These are phyloP conservation scores for Ceratobasidium sp. DNA, from an alignment of 1,284 basidiomycete genomes.

Conservation along the genomic window DNA sequence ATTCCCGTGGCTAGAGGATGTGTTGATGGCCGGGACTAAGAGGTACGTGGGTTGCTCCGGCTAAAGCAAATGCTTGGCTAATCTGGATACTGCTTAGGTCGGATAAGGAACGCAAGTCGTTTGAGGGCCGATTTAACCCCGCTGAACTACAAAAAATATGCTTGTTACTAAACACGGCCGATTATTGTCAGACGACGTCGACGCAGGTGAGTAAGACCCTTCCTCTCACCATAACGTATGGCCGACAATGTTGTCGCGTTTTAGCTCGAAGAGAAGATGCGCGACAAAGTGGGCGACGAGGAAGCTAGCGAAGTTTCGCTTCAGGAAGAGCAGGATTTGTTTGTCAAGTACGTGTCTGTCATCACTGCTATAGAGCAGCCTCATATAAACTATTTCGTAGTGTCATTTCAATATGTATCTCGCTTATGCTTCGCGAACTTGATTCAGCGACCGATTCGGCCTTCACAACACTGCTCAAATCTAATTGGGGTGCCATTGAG, in stretches of 20 bases:
- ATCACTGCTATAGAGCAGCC: constrained; percentile 7
- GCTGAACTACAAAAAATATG: constrained; percentile 85
- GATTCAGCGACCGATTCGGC: constrained; percentile 84
- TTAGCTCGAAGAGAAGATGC: constrained; percentile 71
- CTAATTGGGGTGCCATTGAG: constrained; percentile 80
- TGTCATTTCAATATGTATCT: constrained; percentile 85
- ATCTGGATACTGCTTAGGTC: constrained; percentile 42
- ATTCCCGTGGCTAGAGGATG: constrained; percentile 73
- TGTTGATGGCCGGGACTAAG: constrained; percentile 80
- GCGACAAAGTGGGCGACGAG: constrained; percentile 93
- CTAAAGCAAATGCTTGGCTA: background rate
- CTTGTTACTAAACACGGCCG: constrained; percentile 94
- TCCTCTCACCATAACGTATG: constrained; percentile 7
- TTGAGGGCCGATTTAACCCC: constrained; percentile 81
- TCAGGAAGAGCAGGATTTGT: constrained; percentile 88
- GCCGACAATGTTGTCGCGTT: constrained; percentile 31
- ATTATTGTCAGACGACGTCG: constrained; percentile 96
- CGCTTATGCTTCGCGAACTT: constrained; percentile 83
- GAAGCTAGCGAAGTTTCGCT: constrained; percentile 82
- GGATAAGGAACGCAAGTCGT: constrained; percentile 72
- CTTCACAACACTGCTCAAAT: constrained; percentile 80
- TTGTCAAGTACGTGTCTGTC: constrained; percentile 76
- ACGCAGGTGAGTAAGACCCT: constrained; percentile 72
- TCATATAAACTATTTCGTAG: constrained; percentile 59
- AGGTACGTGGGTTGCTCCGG: constrained; percentile 62